Conservation (phyloP, 2,329 filamentous ascomycete species). For the Sclerotinia sclerotiorum region DNA sequence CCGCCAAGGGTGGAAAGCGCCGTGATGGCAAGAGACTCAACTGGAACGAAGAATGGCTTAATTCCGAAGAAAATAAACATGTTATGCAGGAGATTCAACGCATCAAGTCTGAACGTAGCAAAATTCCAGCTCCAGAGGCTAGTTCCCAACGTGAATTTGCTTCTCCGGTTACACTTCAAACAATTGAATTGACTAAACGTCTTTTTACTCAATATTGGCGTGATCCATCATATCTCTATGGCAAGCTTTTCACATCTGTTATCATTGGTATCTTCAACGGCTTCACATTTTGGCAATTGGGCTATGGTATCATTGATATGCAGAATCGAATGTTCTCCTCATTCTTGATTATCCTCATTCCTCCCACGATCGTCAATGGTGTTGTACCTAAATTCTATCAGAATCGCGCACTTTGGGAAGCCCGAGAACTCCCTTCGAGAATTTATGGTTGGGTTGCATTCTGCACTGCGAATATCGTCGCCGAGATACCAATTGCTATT, state of each 20-base stretch:
- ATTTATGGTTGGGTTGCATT: slow-evolving; percentile 81
- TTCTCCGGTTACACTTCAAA: slow-evolving; percentile 63
- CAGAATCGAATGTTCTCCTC: slow-evolving; percentile 76
- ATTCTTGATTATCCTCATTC: slow-evolving; percentile 62
- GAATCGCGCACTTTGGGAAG: slow-evolving; percentile 71
- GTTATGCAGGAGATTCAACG: slow-evolving; percentile 65
- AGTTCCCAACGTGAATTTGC: slow-evolving; percentile 59
- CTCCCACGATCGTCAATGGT: slow-evolving; percentile 69
- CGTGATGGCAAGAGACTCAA: slow-evolving; percentile 58
- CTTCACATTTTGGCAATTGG: slow-evolving; percentile 74
- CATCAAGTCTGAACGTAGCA: slow-evolving; percentile 35
- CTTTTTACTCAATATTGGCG: slow-evolving; percentile 75
- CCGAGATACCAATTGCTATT: slow-evolving; percentile 70
- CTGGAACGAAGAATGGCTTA: slow-evolving; percentile 75
- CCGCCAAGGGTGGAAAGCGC: slow-evolving; percentile 51
- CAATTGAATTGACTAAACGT: slow-evolving; percentile 64
- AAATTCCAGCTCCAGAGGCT: slow-evolving; percentile 43
- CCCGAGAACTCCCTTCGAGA: slow-evolving; percentile 68
- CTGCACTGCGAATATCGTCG: slow-evolving; percentile 68
- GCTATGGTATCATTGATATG: slow-evolving; percentile 64
- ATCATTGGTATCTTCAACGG: slow-evolving; percentile 76
- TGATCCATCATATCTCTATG: slow-evolving; percentile 73
- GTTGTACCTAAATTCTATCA: slow-evolving; percentile 76
- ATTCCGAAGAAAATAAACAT: slow-evolving; percentile 59
- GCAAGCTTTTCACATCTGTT: slow-evolving; percentile 70